A percentile compares a stretch with the other conserved stretches of the same genome.
Conservation (phyloP, 345 rosid genomes). For the Citrus sp. region DNA sequence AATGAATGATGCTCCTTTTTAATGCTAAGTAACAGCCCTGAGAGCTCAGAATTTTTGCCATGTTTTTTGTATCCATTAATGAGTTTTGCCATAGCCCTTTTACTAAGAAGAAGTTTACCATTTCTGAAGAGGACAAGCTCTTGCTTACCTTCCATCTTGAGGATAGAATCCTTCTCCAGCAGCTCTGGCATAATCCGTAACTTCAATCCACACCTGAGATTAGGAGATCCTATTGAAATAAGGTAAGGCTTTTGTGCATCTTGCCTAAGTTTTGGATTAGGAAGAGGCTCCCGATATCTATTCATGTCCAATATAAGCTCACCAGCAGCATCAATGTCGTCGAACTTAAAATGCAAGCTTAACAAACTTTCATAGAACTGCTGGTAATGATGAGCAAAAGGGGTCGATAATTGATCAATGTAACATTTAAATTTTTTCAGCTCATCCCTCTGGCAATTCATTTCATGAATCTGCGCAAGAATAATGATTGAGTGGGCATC, state of each 20-base stretch:
- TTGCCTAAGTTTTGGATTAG: constrained; percentile 20
- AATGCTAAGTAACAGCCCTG: constrained; percentile 48
- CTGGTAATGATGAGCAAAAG: constrained; percentile 48
- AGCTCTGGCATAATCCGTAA: constrained; percentile 49
- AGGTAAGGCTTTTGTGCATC: constrained; percentile 30
- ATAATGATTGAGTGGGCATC: constrained; percentile 64
- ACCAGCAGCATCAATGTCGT: constrained; percentile 65
- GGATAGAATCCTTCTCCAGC: constrained; percentile 48
- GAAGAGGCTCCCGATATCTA: constrained; percentile 23
- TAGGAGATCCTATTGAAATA: constrained; percentile 70
- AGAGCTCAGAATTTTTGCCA: constrained; percentile 46
- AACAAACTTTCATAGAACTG: constrained; percentile 66
- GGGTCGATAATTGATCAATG: constrained; percentile 39
- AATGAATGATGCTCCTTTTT: constrained; percentile 19
- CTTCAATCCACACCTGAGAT: constrained; percentile 60
- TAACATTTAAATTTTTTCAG: constrained; percentile 59
- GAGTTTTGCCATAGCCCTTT: constrained; percentile 61
- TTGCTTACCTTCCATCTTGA: constrained; percentile 30
- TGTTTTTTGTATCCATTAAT: constrained; percentile 52
- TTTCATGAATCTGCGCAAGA: constrained; percentile 59
- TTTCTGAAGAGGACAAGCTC: constrained; percentile 40
- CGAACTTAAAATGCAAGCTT: constrained; percentile 64
- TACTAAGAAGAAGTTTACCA: constrained; percentile 48
- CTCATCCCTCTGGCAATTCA: constrained; percentile 76
- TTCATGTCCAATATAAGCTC: constrained; percentile 52